Evolutionary conservation across 2,329 filamentous ascomycete species (phyloP).

Genomic region (Lojkania enalia): DNA sequence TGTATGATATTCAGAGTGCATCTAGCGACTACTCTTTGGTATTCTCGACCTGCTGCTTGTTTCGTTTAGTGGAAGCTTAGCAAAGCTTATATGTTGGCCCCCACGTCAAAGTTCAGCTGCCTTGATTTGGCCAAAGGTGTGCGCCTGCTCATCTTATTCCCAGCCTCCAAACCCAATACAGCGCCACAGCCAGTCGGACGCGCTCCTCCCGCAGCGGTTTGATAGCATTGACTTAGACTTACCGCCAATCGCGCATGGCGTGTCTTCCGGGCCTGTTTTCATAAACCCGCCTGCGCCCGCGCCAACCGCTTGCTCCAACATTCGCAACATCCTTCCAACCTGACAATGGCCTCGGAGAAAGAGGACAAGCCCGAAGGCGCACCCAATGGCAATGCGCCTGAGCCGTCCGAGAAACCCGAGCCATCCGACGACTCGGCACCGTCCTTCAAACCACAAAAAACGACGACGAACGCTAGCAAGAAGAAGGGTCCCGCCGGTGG

Average conservation of each 20-base stretch:
- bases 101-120: neutral
- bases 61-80: neutral
- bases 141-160: neutral
- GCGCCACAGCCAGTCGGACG: too few relatives aligned
- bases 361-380: slow-evolving; percentile 1
- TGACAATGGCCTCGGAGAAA: slow-evolving; percentile 18
- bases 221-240: too few relatives aligned
- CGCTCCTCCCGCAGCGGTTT: too few relatives aligned
- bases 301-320: too few relatives aligned
- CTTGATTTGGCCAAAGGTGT: neutral
- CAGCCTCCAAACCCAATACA: too few relatives aligned
- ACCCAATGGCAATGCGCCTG: slow-evolving; percentile 3
- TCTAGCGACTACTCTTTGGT: too few relatives aligned
- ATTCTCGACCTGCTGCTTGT: neutral
- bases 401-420: slow-evolving; percentile 7
- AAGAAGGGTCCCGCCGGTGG: slow-evolving; percentile 67
- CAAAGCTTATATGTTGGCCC: neutral
- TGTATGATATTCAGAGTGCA: too few relatives aligned
- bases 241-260: too few relatives aligned
- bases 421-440: slow-evolving; percentile 4
- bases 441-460: slow-evolving; percentile 30
- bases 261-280: too few relatives aligned
- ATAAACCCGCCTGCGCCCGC: too few relatives aligned
- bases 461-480: slow-evolving; percentile 25
- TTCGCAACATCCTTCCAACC: neutral